Conservation (phyloP, 2,329 filamentous ascomycete genomes). For the Colletotrichum scovillei region DNA sequence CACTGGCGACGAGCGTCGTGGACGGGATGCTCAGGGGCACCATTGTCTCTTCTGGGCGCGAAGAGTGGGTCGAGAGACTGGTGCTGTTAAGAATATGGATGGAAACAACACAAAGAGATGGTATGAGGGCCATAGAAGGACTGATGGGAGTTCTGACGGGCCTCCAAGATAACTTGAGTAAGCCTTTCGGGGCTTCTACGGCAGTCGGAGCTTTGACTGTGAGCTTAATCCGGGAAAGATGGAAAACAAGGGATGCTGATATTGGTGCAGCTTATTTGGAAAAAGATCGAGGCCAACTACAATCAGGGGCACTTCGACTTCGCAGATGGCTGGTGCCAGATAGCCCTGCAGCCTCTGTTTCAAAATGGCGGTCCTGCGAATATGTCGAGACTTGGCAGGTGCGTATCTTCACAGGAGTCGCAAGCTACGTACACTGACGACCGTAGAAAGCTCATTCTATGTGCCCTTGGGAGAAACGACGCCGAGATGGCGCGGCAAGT, state of each 20-base stretch:
- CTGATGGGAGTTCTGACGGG: slow-evolving; percentile 40
- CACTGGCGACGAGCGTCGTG: slow-evolving; percentile 62
- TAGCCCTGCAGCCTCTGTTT: slow-evolving; percentile 77
- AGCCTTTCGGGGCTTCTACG: slow-evolving; percentile 66
- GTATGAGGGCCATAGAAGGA: slow-evolving; percentile 38
- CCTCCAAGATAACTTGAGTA: slow-evolving; percentile 57
- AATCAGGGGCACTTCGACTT: slow-evolving; percentile 61
- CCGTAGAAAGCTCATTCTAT: slow-evolving; percentile 78
- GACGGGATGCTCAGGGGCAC: slow-evolving; percentile 72
- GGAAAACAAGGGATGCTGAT: slow-evolving; percentile 22
- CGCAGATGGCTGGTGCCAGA: slow-evolving; percentile 76
- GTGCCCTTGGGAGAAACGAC: slow-evolving; percentile 70
- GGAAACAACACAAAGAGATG: slow-evolving; percentile 59
- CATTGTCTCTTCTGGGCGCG: slow-evolving; percentile 57
- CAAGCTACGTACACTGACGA: slow-evolving; percentile 36
- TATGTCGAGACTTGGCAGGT: slow-evolving; percentile 76
- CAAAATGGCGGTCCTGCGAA: slow-evolving; percentile 73
- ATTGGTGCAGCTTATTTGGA: slow-evolving; percentile 79
- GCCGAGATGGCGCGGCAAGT: slow-evolving; percentile 63
- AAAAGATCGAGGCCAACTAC: slow-evolving; percentile 73
- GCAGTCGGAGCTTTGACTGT: slow-evolving; percentile 77
- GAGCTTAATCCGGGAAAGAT: slow-evolving; percentile 39
- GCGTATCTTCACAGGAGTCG: slow-evolving; percentile 2
- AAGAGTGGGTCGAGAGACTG: slow-evolving; percentile 76
- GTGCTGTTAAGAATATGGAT: slow-evolving; percentile 78